Evolutionary conservation across 805 yeast species (phyloP).

Genomic region (Kazachstania africana): DNA sequence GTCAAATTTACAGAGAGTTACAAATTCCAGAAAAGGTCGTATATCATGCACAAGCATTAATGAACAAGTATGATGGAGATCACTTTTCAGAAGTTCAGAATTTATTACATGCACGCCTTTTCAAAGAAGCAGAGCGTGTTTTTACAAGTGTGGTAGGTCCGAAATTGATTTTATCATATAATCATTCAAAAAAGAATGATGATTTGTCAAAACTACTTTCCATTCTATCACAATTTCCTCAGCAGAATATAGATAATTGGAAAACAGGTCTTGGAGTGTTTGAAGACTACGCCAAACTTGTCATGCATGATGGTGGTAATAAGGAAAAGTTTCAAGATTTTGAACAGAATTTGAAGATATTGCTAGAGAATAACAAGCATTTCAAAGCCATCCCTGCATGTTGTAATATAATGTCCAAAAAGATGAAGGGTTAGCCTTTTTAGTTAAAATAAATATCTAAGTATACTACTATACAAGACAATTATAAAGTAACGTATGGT

Average conservation of each 20-base stretch:
- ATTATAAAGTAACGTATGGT: too few relatives aligned
- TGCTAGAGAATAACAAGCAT: slow-evolving; percentile 25
- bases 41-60: slow-evolving; percentile 49
- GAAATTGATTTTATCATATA: slow-evolving; percentile 31
- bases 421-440: slow-evolving; percentile 21
- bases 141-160: slow-evolving; percentile 62
- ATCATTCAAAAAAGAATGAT: slow-evolving; percentile 25
- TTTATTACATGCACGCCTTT: slow-evolving; percentile 47
- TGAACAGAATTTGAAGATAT: slow-evolving; percentile 34
- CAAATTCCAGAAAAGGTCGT: slow-evolving; percentile 38
- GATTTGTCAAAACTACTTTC: slow-evolving; percentile 27
- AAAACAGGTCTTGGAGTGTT: slow-evolving; percentile 48
- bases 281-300: slow-evolving; percentile 33
- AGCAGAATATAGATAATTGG: slow-evolving; percentile 36
- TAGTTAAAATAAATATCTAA: too few relatives aligned
- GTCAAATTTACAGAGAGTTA: slow-evolving; percentile 26
- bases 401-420: slow-evolving; percentile 39
- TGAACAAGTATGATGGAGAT: slow-evolving; percentile 38
- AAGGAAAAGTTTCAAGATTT: slow-evolving; percentile 29
- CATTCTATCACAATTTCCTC: slow-evolving; percentile 35
- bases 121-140: slow-evolving; percentile 52
- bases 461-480: too few relatives aligned
- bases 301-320: slow-evolving; percentile 16
- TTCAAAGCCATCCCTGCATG: slow-evolving; percentile 34
- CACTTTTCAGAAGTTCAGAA: slow-evolving; percentile 49